Evolutionary conservation across 2,329 filamentous ascomycete genomes (phyloP).

Genomic region (Arthrinium puccinioides): DNA sequence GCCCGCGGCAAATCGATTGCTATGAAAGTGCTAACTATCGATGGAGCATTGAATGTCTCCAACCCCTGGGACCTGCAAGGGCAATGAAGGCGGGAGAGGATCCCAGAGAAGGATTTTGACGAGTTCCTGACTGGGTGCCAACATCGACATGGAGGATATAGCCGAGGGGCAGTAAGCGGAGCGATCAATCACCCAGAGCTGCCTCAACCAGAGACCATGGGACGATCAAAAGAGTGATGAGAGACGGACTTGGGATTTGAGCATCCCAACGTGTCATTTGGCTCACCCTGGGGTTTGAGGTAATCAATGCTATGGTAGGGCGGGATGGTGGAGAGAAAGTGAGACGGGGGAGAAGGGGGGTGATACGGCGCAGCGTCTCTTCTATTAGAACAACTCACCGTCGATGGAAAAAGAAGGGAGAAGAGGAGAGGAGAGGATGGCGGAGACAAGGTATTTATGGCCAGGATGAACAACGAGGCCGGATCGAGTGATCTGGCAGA

Average conservation of each 20-base stretch:
- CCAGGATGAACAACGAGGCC: not conserved
- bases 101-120: not conserved
- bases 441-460: not conserved
- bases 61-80: not conserved
- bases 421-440: not conserved
- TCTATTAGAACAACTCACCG: not conserved
- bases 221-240: not conserved
- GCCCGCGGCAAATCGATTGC: not conserved
- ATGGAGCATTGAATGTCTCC: not conserved
- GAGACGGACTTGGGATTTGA: not conserved
- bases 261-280: not conserved
- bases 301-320: not conserved
- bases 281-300: not conserved
- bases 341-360: not conserved
- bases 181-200: not conserved
- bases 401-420: not conserved
- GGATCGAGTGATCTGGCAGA: not conserved
- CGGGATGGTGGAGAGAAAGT: no score
- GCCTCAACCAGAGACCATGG: not conserved
- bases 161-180: not conserved
- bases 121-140: not conserved
- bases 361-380: not conserved
- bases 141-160: not conserved
- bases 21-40: not conserved
- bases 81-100: not conserved